Percentiles rank a stretch among this genome's conserved stretches.
phyloP scores from a whole-genome alignment of 2,329 filamentous ascomycete species.

The Trichoderma sp. region DNA sequence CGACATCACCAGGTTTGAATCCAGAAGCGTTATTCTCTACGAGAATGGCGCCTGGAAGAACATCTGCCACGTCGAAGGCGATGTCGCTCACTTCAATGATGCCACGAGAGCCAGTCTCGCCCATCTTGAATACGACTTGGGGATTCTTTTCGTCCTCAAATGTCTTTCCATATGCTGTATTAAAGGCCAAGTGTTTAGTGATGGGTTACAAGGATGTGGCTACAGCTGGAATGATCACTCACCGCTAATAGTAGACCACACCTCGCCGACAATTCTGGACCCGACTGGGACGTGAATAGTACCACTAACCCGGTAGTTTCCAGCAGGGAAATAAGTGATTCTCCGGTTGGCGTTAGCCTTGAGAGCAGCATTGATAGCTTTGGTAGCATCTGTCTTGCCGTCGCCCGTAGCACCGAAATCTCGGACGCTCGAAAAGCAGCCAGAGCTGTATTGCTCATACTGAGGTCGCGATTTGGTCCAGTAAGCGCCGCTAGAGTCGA shows the following conservation, averaged over 20 bases:
- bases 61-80: conserved; percentile 62
- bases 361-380: conserved; percentile 76
- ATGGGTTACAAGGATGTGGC: neutral
- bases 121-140: conserved; percentile 55
- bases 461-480: conserved; percentile 20
- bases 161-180: conserved; percentile 4
- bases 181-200: neutral
- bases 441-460: conserved; percentile 18
- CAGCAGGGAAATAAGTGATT: conserved; percentile 20
- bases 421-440: conserved; percentile 52
- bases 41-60: conserved; percentile 64
- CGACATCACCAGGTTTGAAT: conserved; percentile 42
- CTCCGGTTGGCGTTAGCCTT: conserved; percentile 24
- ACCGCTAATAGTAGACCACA: conserved; percentile 20
- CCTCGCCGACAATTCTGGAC: conserved; percentile 18
- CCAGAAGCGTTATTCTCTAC: conserved; percentile 58
- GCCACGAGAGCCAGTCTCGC: conserved; percentile 56
- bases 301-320: conserved; percentile 39
- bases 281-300: conserved; percentile 18
- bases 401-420: conserved; percentile 66
- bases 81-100: conserved; percentile 69
- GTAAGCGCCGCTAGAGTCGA: conserved; percentile 19
- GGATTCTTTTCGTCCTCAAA: conserved; percentile 21
- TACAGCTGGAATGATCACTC: neutral
- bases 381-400: conserved; percentile 71